phyloP scores from a whole-genome alignment of 352 stramenopile species.

The Elongisporangium prolatum region DNA sequence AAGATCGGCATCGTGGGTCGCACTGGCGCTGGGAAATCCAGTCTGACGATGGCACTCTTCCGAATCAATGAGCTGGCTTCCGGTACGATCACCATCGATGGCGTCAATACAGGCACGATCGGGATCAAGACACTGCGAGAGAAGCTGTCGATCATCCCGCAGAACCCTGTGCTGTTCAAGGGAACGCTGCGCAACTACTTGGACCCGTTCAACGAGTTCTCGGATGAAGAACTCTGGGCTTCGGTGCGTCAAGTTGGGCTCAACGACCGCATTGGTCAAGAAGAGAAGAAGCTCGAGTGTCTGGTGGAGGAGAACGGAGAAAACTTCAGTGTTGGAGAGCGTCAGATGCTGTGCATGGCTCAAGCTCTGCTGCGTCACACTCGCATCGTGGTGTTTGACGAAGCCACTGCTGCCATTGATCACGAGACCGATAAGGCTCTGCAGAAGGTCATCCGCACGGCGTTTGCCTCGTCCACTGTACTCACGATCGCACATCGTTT shows the following conservation, averaged over 20 bases:
- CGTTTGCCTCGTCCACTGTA: slow-evolving; percentile 89
- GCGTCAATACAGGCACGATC: slow-evolving; percentile 68
- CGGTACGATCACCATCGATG: slow-evolving; percentile 83
- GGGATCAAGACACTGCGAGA: slow-evolving; percentile 72
- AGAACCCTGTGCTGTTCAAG: slow-evolving; percentile 91
- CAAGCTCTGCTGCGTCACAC: slow-evolving; percentile 85
- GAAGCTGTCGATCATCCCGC: slow-evolving; percentile 88
- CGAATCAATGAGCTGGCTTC: slow-evolving; percentile 76
- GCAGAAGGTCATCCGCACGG: slow-evolving; percentile 64
- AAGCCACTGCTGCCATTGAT: slow-evolving; percentile 74
- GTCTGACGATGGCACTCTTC: slow-evolving; percentile 73
- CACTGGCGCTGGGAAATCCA: slow-evolving; percentile 83
- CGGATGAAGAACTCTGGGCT: slow-evolving; percentile 58
- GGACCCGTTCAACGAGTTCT: slow-evolving; percentile 85
- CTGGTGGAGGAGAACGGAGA: slow-evolving; percentile 88
- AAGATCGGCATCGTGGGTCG: slow-evolving; percentile 88
- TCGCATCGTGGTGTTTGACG: slow-evolving; percentile 65
- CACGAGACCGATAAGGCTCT: slow-evolving; percentile 65
- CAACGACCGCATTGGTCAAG: slow-evolving; percentile 42
- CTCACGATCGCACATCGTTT: slow-evolving; percentile 96
- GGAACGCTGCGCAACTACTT: slow-evolving; percentile 88
- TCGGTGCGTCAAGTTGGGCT: slow-evolving; percentile 38
- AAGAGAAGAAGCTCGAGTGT: slow-evolving; percentile 54
- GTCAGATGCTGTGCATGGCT: slow-evolving; percentile 92
- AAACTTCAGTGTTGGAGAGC: slow-evolving; percentile 93